A percentile compares a stretch with the other conserved stretches of the same genome.
Conservation (phyloP, 2,329 filamentous ascomycete genomes). For the Zymoseptoria tritici region DNA sequence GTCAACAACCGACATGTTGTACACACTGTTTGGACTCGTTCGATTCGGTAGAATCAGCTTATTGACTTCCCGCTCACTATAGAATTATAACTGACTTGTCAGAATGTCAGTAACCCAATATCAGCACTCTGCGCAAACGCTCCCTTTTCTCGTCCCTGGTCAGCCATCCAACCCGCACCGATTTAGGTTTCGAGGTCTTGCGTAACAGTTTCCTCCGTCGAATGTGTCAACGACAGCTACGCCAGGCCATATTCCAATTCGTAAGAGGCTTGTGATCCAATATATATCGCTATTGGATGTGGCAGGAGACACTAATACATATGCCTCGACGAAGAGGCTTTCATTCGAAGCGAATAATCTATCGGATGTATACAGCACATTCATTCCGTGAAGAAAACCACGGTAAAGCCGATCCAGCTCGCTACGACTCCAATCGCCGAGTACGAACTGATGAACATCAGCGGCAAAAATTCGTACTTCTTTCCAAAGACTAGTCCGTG, state of each 20-base stretch:
- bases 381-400: conserved; percentile 65
- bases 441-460: conserved; percentile 97
- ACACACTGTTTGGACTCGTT: conserved; percentile 21
- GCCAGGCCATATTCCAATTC: not conserved
- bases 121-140: not conserved
- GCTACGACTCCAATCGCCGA: conserved; percentile 89
- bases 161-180: not conserved
- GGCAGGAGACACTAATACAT: not conserved
- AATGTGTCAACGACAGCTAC: not conserved
- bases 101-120: not conserved
- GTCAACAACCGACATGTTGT: not conserved
- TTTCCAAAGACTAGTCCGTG: conserved; percentile 79
- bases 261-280: not conserved
- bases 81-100: not conserved
- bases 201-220: not conserved
- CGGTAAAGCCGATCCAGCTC: conserved; percentile 90
- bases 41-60: conserved; percentile 2
- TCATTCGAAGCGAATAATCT: not conserved
- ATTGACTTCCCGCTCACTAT: not conserved
- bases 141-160: not conserved
- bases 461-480: conserved; percentile 77
- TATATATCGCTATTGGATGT: not conserved
- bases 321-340: not conserved
- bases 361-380: not conserved
- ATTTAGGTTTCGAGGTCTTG: not conserved